Conservation (phyloP, 306 rosid species). For the Datisca glomerata region DNA sequence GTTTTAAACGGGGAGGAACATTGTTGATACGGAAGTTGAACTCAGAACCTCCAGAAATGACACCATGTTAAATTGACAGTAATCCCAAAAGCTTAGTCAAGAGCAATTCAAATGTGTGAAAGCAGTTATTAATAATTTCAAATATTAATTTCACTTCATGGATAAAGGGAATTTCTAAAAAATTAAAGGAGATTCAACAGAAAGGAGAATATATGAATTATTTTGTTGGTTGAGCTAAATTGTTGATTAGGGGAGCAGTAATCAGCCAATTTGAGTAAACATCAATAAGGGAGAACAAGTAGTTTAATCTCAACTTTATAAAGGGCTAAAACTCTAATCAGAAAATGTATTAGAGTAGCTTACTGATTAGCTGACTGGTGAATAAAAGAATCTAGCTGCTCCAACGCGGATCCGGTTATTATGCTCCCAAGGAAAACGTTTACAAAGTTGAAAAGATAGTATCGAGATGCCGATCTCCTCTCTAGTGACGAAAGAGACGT, state of each 20-base stretch:
- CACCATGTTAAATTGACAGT: not conserved
- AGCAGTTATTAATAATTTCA: not conserved
- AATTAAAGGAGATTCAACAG: not conserved
- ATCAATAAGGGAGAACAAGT: no score
- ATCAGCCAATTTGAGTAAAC: no score
- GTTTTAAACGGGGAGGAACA: no score
- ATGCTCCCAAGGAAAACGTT: conserved; percentile 89
- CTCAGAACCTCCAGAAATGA: not conserved
- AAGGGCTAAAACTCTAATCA: not conserved
- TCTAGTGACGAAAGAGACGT: conserved; percentile 65
- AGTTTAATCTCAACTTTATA: not conserved
- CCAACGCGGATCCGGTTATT: conserved; percentile 69
- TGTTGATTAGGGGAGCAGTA: no score
- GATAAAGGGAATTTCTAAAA: not conserved
- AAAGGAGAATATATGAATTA: not conserved
- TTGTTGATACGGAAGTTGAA: not conserved
- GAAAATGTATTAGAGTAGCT: conserved; percentile 11
- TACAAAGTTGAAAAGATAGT: conserved; percentile 69
- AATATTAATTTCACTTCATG: no score
- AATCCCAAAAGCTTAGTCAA: not conserved
- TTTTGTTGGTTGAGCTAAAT: not conserved
- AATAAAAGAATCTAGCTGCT: conserved; percentile 60
- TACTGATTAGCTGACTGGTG: conserved; percentile 65
- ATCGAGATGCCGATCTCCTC: conserved; percentile 82
- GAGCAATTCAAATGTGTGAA: not conserved